Percentiles rank a stretch among this genome's conserved stretches.
These are phyloP conservation scores for Penicillium sp. DNA, from an alignment of 2,329 filamentous ascomycete species.

Conservation along the genomic window DNA sequence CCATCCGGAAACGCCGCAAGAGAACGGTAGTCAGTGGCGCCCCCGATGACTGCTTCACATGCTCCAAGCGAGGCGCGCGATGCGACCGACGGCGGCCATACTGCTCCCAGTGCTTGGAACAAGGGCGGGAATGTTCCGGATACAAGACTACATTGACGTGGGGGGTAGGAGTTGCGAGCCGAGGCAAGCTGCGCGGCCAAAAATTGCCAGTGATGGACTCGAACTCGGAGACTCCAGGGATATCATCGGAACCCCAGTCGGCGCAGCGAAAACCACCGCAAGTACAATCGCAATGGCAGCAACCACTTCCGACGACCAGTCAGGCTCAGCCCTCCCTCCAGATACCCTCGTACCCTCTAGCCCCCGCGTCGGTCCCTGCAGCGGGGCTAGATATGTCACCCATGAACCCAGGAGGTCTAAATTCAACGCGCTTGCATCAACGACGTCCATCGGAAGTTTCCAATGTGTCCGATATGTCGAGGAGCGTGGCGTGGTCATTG, in stretches of 20 bases:
- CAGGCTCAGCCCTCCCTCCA: constrained; percentile 7
- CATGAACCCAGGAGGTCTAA: constrained; percentile 3
- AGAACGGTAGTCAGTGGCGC: constrained; percentile 83
- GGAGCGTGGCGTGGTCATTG: constrained; percentile 19
- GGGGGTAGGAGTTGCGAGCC: constrained; percentile 91
- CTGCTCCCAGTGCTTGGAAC: constrained; percentile 87
- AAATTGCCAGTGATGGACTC: constrained; percentile 58
- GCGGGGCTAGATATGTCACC: constrained; percentile 3
- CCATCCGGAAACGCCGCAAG: constrained; percentile 66
- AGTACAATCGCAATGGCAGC: constrained; percentile 7
- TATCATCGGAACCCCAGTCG: not conserved
- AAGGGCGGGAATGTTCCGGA: constrained; percentile 86
- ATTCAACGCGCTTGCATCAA: constrained; percentile 8
- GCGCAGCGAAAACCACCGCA: not conserved
- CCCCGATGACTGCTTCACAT: constrained; percentile 91
- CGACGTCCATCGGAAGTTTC: constrained; percentile 5
- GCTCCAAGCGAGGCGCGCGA: constrained; percentile 72
- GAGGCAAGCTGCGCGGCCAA: constrained; percentile 86
- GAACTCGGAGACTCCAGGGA: constrained; percentile 38
- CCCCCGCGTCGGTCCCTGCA: constrained; percentile 5
- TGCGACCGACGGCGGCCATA: constrained; percentile 91
- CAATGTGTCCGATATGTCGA: constrained; percentile 12
- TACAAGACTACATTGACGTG: constrained; percentile 97
- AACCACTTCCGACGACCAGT: constrained; percentile 6
- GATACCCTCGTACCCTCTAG: constrained; percentile 5